Evolutionary conservation across 1,139 yeast genomes (phyloP), one percentile per base, ranked within the genome.

Genomic region (Diutina neorugosa): DNA sequence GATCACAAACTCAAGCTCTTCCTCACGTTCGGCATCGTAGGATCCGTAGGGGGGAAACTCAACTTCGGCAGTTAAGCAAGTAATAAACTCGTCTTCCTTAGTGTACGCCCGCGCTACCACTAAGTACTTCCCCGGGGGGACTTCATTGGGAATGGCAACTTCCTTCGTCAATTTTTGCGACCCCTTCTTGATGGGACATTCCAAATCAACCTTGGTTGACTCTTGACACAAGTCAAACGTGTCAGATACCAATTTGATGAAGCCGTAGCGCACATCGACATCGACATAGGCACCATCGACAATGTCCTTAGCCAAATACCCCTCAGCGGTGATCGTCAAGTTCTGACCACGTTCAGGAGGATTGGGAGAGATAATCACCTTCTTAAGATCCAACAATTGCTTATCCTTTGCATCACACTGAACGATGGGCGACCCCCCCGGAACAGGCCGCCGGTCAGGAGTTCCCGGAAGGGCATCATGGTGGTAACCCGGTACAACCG

Each of bases 181-280:
- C 5, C 98, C 98, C 59, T 80, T 72, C 54, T 73, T 64, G 54
- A 93, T 69, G 2, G 98, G 98, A 66, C 98, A 93, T 53, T 74
- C 74, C 66, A 84, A 70, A 63, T 87, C 96, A 51, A 90, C 91
- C 62, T 89, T 86, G 54, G 81, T 80, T 56, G 89, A 75, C 64
- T 89, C 86, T 59, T 90, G 96, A 69, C 98, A 93, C 57, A 93
- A 74, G 67, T 93, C 98, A 67, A 84, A 86, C 12, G 94, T 86
- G 65, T 89, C 90, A 61, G 88, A 86, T 54, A 94, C 69, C 57
- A 93, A 76, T 62, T 86, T 85, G 67, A 93, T 91, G 70, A 86
- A 89, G 11, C 98, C 98, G 63, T 90, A 86, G 60, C 88, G 79
- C 41, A 94, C 98, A 59, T 89, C 96, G 44, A 93, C 90, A 58